These are phyloP conservation scores for Hypomontagnella monticulosa DNA, from an alignment of 495 filamentous ascomycete species.

Conservation along the genomic window DNA sequence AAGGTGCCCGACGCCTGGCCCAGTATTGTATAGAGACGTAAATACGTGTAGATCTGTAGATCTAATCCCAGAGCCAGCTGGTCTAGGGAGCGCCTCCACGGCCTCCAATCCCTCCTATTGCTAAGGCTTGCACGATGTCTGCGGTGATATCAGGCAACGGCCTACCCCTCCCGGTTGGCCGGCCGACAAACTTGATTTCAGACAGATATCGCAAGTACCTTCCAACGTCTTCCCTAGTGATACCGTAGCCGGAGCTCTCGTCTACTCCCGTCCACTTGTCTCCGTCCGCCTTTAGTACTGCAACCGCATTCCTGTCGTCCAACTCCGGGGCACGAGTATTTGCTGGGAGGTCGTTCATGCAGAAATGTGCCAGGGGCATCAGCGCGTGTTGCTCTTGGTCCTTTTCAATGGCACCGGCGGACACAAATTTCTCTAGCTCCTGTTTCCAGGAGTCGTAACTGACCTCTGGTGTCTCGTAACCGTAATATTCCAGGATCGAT, in stretches of 20 bases:
- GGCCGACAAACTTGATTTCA: conserved; percentile 73
- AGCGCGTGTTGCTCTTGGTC: conserved; percentile 74
- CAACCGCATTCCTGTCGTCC: conserved; percentile 76
- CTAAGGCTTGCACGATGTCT: conserved; percentile 62
- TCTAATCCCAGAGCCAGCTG: not conserved
- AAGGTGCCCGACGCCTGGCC: conserved; percentile 10
- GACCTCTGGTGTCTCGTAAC: conserved; percentile 76
- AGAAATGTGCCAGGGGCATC: conserved; percentile 89
- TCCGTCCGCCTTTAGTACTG: conserved; percentile 68
- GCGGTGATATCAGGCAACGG: conserved; percentile 59
- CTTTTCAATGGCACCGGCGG: conserved; percentile 57
- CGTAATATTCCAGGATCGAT: conserved; percentile 74
- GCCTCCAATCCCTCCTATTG: conserved; percentile 59
- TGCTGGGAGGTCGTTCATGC: conserved; percentile 78
- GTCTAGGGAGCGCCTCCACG: conserved; percentile 49
- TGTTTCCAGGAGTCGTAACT: conserved; percentile 66
- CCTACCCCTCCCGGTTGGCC: conserved; percentile 60
- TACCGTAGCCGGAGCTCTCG: conserved; percentile 67
- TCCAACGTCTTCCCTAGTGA: conserved; percentile 75
- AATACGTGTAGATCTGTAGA: not conserved
- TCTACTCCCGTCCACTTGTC: conserved; percentile 70
- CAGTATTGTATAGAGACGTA: not conserved
- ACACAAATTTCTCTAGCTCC: conserved; percentile 70
- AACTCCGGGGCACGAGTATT: conserved; percentile 83
- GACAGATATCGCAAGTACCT: conserved; percentile 78